These are phyloP conservation scores for Calonectria leucothoes DNA, from an alignment of 2,329 filamentous ascomycete species.

Conservation along the genomic window DNA sequence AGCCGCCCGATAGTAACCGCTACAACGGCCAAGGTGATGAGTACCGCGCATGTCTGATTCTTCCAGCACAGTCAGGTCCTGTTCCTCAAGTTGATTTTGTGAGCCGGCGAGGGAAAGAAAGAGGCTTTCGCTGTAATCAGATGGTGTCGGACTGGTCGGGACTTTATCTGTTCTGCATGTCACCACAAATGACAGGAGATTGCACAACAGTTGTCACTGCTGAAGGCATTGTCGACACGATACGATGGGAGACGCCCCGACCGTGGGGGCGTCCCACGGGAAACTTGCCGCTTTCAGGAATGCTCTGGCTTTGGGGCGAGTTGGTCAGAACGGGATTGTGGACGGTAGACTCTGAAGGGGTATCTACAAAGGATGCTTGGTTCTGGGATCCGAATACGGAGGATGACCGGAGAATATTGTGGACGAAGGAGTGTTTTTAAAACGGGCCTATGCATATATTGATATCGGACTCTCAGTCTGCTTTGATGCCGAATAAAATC, in stretches of 20 bases:
- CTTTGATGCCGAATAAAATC: too few relatives aligned
- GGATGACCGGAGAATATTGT: background rate
- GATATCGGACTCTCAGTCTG: too few relatives aligned
- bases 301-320: background rate
- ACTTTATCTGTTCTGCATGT: background rate
- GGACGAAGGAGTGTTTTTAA: background rate
- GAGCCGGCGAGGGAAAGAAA: background rate
- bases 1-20: background rate
- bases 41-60: background rate
- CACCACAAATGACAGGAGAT: background rate
- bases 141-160: background rate
- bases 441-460: too few relatives aligned
- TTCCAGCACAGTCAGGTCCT: background rate
- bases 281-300: background rate
- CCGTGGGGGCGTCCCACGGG: background rate
- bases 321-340: background rate
- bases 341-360: background rate
- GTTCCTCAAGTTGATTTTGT: background rate
- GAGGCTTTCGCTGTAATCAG: background rate
- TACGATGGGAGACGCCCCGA: background rate
- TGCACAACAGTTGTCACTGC: background rate
- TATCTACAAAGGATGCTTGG: background rate
- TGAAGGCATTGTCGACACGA: background rate
- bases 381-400: background rate
- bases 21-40: background rate